These are phyloP conservation scores for Coemansia sp. DNA, from an alignment of 192 early-diverging fungal genomes.

Conservation along the genomic window DNA sequence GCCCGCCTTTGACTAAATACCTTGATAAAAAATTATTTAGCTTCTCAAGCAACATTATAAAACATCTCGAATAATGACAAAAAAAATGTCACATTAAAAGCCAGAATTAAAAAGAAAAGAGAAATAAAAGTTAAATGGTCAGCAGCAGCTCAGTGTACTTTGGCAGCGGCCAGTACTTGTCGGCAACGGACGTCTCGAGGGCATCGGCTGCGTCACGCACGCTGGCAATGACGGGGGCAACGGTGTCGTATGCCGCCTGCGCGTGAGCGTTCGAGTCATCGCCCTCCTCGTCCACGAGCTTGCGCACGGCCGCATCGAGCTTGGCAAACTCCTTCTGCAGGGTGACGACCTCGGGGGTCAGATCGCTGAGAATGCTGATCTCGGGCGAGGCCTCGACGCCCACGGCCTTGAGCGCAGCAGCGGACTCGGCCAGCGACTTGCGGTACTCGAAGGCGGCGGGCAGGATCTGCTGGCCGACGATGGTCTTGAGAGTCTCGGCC, in stretches of 20 bases:
- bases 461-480: slow-evolving; percentile 82
- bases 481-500: slow-evolving; percentile 80
- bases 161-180: slow-evolving; percentile 96
- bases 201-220: slow-evolving; percentile 68
- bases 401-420: slow-evolving; percentile 67
- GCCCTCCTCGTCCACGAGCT: slow-evolving; percentile 49
- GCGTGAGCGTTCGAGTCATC: slow-evolving; percentile 67
- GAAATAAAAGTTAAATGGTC: slow-evolving; percentile 35
- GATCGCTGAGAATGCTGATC: slow-evolving; percentile 60
- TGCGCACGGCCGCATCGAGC: slow-evolving; percentile 57
- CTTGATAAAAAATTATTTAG: no score
- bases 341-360: slow-evolving; percentile 59
- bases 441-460: slow-evolving; percentile 88
- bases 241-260: slow-evolving; percentile 55
- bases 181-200: slow-evolving; percentile 78
- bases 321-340: slow-evolving; percentile 59
- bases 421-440: slow-evolving; percentile 79
- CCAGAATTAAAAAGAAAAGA: no score
- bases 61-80: no score
- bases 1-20: no score
- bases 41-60: no score
- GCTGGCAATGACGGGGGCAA: slow-evolving; percentile 72
- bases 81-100: no score
- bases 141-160: slow-evolving; percentile 94
- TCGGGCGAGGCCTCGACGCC: slow-evolving; percentile 65